Evolutionary conservation across 208 protist species (phyloP), one percentile per base, ranked within the genome.

Genomic region (Acanthamoeba sp.): DNA sequence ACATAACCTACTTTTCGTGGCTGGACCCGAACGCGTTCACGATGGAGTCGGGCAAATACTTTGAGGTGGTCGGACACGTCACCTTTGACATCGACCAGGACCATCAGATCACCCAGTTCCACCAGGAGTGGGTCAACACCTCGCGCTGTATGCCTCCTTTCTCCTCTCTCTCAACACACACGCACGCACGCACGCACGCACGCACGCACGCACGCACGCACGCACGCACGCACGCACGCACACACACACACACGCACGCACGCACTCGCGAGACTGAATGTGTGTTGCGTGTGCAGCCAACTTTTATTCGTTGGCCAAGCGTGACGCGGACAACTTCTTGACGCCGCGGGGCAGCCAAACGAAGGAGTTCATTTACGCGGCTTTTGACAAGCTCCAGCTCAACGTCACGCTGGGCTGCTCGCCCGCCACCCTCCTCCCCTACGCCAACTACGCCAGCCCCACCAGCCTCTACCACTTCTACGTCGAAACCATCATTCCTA

Each of bases 1-100:
- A 92, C 59, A 92, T 92, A 52, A 92, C 55, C 24, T 52, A 92
- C 34, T 92, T 92, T 29, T 92, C 87, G 3, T 92, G 87, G 87
- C 48, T 92, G 20, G n/a, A n/a, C n/a, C n/a, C n/a, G n/a, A n/a
- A n/a, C n/a, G n/a, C n/a, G n/a, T n/a, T n/a, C n/a, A n/a, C n/a
- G n/a, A n/a, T n/a, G n/a, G n/a, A n/a, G n/a, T n/a, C n/a, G n/a
- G n/a, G n/a, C n/a, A n/a, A n/a, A n/a, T n/a, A n/a, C n/a, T n/a
- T n/a, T n/a, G n/a, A n/a, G n/a, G n/a, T n/a, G n/a, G n/a, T n/a
- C n/a, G n/a, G n/a, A n/a, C n/a, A n/a, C n/a, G n/a, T n/a, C n/a
- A n/a, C n/a, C n/a, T n/a, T n/a, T n/a, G n/a, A n/a, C n/a, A n/a
- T n/a, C n/a, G n/a, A n/a, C n/a, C n/a, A n/a, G n/a, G n/a, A n/a